Percentiles rank a stretch among this genome's conserved stretches.
Evolutionary conservation across 2,329 filamentous ascomycete genomes (phyloP).

Genomic region (Clarireedia sp.): DNA sequence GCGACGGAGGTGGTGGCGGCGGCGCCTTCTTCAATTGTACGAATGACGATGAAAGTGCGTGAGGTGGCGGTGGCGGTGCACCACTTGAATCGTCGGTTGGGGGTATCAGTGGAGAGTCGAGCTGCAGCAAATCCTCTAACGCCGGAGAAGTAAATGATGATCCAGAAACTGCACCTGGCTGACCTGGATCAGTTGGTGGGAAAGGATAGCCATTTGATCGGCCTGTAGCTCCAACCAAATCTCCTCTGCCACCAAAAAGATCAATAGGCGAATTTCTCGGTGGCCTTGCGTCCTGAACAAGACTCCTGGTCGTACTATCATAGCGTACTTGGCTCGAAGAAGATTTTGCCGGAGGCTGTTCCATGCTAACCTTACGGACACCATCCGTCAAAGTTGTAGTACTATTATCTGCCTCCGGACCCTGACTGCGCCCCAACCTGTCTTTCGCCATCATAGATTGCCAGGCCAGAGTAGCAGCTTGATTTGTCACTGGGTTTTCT

Average conservation of each 20-base stretch:
- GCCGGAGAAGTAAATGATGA: slow-evolving; percentile 20
- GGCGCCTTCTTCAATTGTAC: slow-evolving; percentile 14
- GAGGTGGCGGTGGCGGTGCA: slow-evolving; percentile 9
- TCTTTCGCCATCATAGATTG: slow-evolving; percentile 23
- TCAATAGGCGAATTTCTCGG: slow-evolving; percentile 21
- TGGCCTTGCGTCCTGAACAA: slow-evolving; percentile 20
- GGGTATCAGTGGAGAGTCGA: slow-evolving; percentile 16
- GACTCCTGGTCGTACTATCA: slow-evolving; percentile 28
- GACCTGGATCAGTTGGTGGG: slow-evolving; percentile 24
- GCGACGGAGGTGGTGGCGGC: slow-evolving; percentile 23
- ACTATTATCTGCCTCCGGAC: slow-evolving; percentile 22
- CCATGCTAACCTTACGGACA: slow-evolving; percentile 19
- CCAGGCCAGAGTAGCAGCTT: slow-evolving; percentile 57
- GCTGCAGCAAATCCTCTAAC: slow-evolving; percentile 23
- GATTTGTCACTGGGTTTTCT: slow-evolving; percentile 49
- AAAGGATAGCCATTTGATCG: slow-evolving; percentile 28
- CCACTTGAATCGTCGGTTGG: slow-evolving; percentile 17
- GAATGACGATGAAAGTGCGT: neutral
- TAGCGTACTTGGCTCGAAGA: slow-evolving; percentile 24
- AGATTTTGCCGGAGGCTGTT: slow-evolving; percentile 11
- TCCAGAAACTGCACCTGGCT: slow-evolving; percentile 23
- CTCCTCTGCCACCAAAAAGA: slow-evolving; percentile 17
- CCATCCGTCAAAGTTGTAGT: slow-evolving; percentile 19
- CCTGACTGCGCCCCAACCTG: slow-evolving; percentile 22
- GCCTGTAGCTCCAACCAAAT: slow-evolving; percentile 15